phyloP scores from a whole-genome alignment of 768 basidiomycete species.

The Pulveroboletus sp. region DNA sequence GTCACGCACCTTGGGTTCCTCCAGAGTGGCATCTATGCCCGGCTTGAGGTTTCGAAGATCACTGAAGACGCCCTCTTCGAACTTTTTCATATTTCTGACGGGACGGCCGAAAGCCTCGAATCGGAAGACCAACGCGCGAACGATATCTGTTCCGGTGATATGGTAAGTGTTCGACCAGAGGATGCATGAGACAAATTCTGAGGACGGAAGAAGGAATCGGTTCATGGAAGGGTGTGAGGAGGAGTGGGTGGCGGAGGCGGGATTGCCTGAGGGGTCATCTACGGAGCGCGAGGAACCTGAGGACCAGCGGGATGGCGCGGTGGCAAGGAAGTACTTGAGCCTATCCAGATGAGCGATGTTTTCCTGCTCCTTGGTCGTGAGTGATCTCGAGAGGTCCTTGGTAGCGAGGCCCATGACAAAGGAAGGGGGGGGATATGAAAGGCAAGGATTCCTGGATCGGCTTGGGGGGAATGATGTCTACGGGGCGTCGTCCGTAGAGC shows the following conservation, averaged over 20 bases:
- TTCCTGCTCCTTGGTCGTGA: constrained; percentile 62
- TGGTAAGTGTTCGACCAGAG: constrained; percentile 90
- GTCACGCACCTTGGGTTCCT: constrained; percentile 85
- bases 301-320: constrained; percentile 74
- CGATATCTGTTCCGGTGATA: constrained; percentile 96
- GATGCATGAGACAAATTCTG: constrained; percentile 87
- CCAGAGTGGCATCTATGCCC: constrained; percentile 84
- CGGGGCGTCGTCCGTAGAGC: constrained; percentile 14
- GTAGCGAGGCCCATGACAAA: constrained; percentile 25
- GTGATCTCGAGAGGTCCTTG: constrained; percentile 38
- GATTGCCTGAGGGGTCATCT: constrained; percentile 13
- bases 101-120: constrained; percentile 92
- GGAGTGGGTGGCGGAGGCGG: constrained; percentile 34
- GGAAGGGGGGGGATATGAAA: constrained; percentile 9
- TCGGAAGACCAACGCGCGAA: constrained; percentile 88
- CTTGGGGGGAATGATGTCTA: constrained; percentile 8
- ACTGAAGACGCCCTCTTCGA: constrained; percentile 94
- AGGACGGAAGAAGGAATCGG: constrained; percentile 81
- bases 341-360: constrained; percentile 70
- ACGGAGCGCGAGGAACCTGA: constrained; percentile 28
- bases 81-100: constrained; percentile 91
- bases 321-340: constrained; percentile 86
- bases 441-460: neutral
- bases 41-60: constrained; percentile 93
- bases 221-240: constrained; percentile 76